Percentiles rank a stretch among this genome's conserved stretches.
Evolutionary conservation across 176 grass and related monocot species (phyloP).

Genomic region (Oryza officinalis): DNA sequence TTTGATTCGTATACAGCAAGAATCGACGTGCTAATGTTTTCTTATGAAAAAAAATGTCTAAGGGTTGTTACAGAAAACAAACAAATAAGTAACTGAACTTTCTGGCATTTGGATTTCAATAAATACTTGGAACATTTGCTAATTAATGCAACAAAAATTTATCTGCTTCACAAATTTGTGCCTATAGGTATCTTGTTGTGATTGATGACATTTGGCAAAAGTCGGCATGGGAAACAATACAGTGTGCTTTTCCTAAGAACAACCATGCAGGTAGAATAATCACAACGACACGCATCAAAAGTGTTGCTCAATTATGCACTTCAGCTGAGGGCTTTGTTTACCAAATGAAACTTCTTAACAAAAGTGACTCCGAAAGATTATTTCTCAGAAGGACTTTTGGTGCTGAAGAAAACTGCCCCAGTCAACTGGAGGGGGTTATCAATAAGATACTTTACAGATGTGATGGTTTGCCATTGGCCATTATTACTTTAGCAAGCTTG

Average conservation of each 20-base stretch:
- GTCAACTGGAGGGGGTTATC: background rate
- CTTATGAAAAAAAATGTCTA: too few relatives aligned
- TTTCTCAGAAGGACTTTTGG: background rate
- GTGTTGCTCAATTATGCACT: background rate
- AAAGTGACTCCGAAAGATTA: background rate
- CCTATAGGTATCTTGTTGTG: background rate
- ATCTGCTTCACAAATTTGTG: background rate
- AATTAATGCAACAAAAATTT: too few relatives aligned
- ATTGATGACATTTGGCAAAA: background rate
- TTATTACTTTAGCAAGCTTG: background rate
- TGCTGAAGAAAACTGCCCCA: background rate
- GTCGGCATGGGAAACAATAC: background rate
- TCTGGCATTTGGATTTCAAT: too few relatives aligned
- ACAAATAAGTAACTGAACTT: too few relatives aligned
- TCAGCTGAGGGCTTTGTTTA: background rate
- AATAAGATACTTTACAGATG: background rate
- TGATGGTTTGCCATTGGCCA: slow-evolving; percentile 20
- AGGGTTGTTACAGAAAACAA: too few relatives aligned
- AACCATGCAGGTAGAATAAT: background rate
- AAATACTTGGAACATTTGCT: too few relatives aligned
- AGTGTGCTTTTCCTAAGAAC: background rate
- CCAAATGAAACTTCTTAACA: slow-evolving; percentile 1
- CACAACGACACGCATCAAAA: background rate
- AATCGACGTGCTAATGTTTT: too few relatives aligned
- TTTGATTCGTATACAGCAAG: too few relatives aligned